Evolutionary conservation across 352 stramenopile genomes (phyloP), one percentile per base, ranked within the genome.

Genomic region (Thalassiosira ordinaria): DNA sequence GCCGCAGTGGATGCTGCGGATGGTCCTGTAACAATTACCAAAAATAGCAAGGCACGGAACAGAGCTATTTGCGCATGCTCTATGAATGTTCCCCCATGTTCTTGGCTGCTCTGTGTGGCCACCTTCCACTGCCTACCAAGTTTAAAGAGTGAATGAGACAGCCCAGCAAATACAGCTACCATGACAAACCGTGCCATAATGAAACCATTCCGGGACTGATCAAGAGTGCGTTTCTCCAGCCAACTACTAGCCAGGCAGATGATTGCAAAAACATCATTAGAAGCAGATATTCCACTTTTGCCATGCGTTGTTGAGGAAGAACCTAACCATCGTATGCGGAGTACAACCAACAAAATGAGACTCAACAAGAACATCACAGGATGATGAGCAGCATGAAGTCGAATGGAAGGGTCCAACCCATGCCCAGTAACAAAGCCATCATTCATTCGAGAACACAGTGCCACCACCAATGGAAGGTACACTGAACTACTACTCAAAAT

Each of bases 1-100:
- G 89, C 55, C 35, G 76, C 49, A 14, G 86, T 87, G 11, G 77
- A 67, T 4, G 80, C 79, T 20, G 76, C 66, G 7, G 89, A 91
- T 37, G 89, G 89, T 22, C 89, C 89, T n/a, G 89, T 93, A 4
- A 93, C 82, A 35, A 88, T 76, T 63, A 92, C 87, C 13, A 92
- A 70, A 24, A 85, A 67, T 39, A 91, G 57, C 37, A 89, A 59
- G 7, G 86, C 63, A 55, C 67, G 61, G 26, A 77, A 80, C 7
- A 86, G 39, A 53, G 41, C 35, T 26, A 83, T 29, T 52, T 74
- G 51, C 18, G 7, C 33, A 4, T 49, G 27, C 1, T 65, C 16
- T 55, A 68, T 64, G 16, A 47, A 7, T 14, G 29, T 70, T 55
- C 33, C 49, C 22, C 29, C 22, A 66, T 67, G 44, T 31, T 39